Conservation (phyloP, 208 protist species). For the Zelonia costaricensis region DNA sequence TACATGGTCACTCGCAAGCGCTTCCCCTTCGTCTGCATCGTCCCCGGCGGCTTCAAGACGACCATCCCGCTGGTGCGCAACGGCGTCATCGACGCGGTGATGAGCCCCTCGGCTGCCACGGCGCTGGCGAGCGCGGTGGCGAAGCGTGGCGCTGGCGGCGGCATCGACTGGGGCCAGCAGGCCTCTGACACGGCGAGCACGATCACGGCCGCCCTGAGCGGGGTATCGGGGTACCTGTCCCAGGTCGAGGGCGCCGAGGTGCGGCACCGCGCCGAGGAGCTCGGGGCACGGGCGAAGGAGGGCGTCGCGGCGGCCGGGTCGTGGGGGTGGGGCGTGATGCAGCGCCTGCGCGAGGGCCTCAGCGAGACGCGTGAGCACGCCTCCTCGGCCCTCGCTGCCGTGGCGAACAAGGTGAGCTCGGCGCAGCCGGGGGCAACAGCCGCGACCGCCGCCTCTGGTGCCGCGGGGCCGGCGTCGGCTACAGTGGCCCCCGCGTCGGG, state of each 20-base stretch:
- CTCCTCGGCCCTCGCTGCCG: slow-evolving; percentile 3
- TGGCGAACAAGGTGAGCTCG: neutral
- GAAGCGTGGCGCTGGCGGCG: neutral
- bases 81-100: slow-evolving; percentile 29
- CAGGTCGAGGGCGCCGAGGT: slow-evolving; percentile 39
- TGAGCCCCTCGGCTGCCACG: slow-evolving; percentile 19
- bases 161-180: slow-evolving; percentile 15
- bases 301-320: slow-evolving; percentile 41
- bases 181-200: slow-evolving; percentile 16
- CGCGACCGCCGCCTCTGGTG: neutral
- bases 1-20: slow-evolving; percentile 62
- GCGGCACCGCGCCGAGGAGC: slow-evolving; percentile 45
- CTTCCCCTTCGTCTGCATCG: slow-evolving; percentile 81
- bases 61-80: slow-evolving; percentile 72
- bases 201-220: slow-evolving; percentile 28
- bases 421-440: neutral
- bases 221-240: slow-evolving; percentile 23
- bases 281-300: slow-evolving; percentile 54
- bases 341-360: slow-evolving; percentile 53
- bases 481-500: too few relatives aligned
- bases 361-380: slow-evolving; percentile 29
- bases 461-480: too few relatives aligned
- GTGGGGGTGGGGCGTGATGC: slow-evolving; percentile 73
- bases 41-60: slow-evolving; percentile 68
- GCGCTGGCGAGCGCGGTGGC: neutral